These are phyloP conservation scores for Quercus robur DNA, from an alignment of 306 rosid genomes.

Conservation along the genomic window DNA sequence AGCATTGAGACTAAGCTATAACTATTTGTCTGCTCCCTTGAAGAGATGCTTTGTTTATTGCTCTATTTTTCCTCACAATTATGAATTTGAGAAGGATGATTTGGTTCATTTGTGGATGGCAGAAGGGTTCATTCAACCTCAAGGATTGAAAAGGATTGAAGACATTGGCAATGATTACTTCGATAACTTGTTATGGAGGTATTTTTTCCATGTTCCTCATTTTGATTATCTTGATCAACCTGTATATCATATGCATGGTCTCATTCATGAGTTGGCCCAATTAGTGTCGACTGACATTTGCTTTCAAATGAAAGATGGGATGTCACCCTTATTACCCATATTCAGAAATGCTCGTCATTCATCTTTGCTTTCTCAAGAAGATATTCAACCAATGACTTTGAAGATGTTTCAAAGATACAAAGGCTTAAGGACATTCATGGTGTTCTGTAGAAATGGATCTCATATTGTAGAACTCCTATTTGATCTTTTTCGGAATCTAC, in stretches of 20 bases:
- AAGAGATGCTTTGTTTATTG: slow-evolving; percentile 24
- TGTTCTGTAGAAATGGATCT: not conserved
- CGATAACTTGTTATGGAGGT: slow-evolving; percentile 1
- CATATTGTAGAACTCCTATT: not conserved
- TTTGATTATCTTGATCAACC: not conserved
- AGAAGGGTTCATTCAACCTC: slow-evolving; percentile 23
- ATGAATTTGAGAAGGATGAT: slow-evolving; percentile 19
- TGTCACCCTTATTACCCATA: not conserved
- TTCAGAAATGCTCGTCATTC: slow-evolving; percentile 9
- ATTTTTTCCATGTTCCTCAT: slow-evolving; percentile 11
- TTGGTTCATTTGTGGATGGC: slow-evolving; percentile 22
- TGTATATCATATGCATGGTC: slow-evolving; percentile 18
- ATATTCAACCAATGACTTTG: not conserved
- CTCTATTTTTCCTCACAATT: slow-evolving; percentile 13
- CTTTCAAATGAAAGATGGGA: slow-evolving; percentile 13
- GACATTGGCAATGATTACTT: slow-evolving; percentile 26
- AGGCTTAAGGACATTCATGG: slow-evolving; percentile 10
- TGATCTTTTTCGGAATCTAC: slow-evolving; percentile 5
- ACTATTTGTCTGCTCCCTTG: slow-evolving; percentile 17
- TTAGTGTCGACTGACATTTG: slow-evolving; percentile 11
- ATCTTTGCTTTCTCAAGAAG: slow-evolving; percentile 13
- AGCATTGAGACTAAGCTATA: slow-evolving; percentile 7
- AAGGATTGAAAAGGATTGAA: slow-evolving; percentile 3
- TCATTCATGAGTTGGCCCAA: slow-evolving; percentile 18
- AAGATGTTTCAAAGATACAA: not conserved